phyloP scores from a whole-genome alignment of 768 basidiomycete genomes.

The Botryobasidium botryosum region DNA sequence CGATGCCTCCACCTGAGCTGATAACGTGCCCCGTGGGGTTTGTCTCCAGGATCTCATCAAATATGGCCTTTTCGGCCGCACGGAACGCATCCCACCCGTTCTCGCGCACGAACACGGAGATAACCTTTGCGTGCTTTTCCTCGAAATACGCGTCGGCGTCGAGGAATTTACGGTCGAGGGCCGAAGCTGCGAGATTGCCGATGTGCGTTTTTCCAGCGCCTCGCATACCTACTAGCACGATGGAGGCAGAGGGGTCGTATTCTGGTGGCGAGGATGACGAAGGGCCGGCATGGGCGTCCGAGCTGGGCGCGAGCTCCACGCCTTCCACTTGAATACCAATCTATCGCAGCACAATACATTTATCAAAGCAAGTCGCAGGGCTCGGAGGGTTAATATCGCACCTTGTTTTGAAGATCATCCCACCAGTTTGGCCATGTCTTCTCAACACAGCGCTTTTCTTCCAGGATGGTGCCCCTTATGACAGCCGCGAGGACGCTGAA shows the following conservation, averaged over 20 bases:
- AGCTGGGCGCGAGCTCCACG: conserved; percentile 41
- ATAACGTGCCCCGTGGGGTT: conserved; percentile 51
- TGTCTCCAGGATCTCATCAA: conserved; percentile 46
- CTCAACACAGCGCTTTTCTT: conserved; percentile 95
- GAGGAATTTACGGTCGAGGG: conserved; percentile 55
- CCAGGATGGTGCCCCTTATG: conserved; percentile 57
- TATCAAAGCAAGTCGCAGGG: neutral
- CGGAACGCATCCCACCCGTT: conserved; percentile 89
- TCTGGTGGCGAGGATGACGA: conserved; percentile 25
- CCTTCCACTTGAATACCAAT: conserved; percentile 82
- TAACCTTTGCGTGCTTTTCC: conserved; percentile 36
- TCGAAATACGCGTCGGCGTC: conserved; percentile 79
- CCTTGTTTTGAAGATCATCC: conserved; percentile 96
- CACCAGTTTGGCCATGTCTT: conserved; percentile 99
- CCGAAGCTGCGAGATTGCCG: conserved; percentile 55
- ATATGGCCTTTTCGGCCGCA: conserved; percentile 48
- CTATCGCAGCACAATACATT: conserved; percentile 23
- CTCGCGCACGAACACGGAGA: conserved; percentile 62
- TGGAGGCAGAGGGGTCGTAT: conserved; percentile 31
- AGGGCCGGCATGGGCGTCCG: too few relatives aligned
- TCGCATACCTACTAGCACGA: conserved; percentile 87
- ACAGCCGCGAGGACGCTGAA: conserved; percentile 78
- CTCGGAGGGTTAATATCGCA: conserved; percentile 18
- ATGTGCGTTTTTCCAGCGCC: conserved; percentile 91
- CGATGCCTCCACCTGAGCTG: conserved; percentile 87